Base-by-base conservation (phyloP, 1,284 basidiomycete genomes). In the Anthracocystis walkeri region DNA sequence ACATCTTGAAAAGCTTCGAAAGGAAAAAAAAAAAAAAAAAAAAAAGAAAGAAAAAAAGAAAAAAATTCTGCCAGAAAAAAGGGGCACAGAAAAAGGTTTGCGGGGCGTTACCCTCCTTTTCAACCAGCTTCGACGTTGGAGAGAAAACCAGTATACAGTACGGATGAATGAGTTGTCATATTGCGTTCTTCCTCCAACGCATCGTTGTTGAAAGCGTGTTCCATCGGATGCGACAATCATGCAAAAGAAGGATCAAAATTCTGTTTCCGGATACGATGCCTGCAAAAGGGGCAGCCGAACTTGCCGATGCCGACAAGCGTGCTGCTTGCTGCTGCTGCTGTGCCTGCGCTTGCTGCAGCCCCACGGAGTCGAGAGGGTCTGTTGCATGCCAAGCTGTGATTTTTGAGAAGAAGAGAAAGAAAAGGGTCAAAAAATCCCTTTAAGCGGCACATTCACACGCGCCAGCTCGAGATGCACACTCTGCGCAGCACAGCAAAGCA, bases 301-400 rank as follows among this genome's bases (percentile, higher is more conserved):
- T 29, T 48, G 46, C 46, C 46, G 16, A 29, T 48, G 46, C 46
- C 46, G 46, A 49, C 29, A 49, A 31, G 48, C 29, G 35, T 10
- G 35, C 31, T 7, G 10, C 8, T 11, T 33, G 46, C 45, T 46
- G 45, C 14, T 46, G 44, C 44, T 25, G 21, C 23, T 25, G 45
- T 23, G 14, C 23, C 23, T 46, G 23, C 23, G 45, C 23, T 27
- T 46, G 29, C 18, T 48, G 48, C 35, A 7, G 31, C 31, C 31
- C 31, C n/a, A 38, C 6, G 14, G 14, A 38, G 11, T 33, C 33
- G 33, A 33, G 33, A 12, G 33, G 33, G 33, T 38, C 35, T 38
- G 11, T 38, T 38, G 35, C 35, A 11, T 41, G 51, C 51, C 23
- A 40, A 8, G 51, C 25, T 52, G 51, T 52, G 50, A 40, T 3